Percentiles rank a stretch among this genome's conserved stretches.
Conservation (phyloP, 106 monocot species). For the Acorus gramineus region DNA sequence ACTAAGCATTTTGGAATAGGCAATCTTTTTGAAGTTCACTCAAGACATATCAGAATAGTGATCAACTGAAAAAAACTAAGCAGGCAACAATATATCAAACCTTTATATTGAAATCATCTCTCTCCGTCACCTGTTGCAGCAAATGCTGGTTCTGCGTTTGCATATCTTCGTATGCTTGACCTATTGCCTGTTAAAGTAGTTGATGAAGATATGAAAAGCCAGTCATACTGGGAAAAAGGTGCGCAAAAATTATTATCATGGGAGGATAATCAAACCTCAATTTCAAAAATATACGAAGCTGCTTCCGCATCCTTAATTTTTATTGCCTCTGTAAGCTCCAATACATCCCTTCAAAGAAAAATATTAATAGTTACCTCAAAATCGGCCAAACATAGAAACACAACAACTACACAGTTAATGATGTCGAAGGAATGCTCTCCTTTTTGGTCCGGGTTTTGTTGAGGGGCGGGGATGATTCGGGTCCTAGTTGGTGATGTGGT, state of each 20-base stretch:
- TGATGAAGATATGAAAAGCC: not conserved
- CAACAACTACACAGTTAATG: too few relatives aligned
- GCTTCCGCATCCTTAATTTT: constrained; percentile 90
- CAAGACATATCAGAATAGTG: too few relatives aligned
- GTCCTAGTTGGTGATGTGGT: too few relatives aligned
- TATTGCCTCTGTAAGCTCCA: constrained; percentile 83
- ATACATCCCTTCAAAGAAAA: constrained; percentile 37
- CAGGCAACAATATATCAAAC: constrained; percentile 15
- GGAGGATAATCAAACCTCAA: constrained; percentile 43
- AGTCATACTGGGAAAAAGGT: too few relatives aligned
- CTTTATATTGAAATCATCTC: constrained; percentile 94
- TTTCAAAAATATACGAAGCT: constrained; percentile 82
- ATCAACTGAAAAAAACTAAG: not conserved
- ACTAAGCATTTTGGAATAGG: too few relatives aligned
- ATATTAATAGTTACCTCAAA: not conserved
- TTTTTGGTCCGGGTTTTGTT: too few relatives aligned
- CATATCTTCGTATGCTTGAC: constrained; percentile 99
- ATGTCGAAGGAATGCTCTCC: too few relatives aligned
- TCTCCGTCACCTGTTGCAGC: constrained; percentile 57
- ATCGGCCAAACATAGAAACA: too few relatives aligned
- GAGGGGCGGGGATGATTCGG: too few relatives aligned
- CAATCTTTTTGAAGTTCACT: too few relatives aligned
- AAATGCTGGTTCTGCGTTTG: constrained; percentile 86
- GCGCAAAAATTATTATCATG: not conserved
- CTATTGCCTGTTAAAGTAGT: constrained; percentile 55